These are phyloP conservation scores for Pleurotus cornucopiae DNA, from an alignment of 768 basidiomycete genomes.

Conservation along the genomic window DNA sequence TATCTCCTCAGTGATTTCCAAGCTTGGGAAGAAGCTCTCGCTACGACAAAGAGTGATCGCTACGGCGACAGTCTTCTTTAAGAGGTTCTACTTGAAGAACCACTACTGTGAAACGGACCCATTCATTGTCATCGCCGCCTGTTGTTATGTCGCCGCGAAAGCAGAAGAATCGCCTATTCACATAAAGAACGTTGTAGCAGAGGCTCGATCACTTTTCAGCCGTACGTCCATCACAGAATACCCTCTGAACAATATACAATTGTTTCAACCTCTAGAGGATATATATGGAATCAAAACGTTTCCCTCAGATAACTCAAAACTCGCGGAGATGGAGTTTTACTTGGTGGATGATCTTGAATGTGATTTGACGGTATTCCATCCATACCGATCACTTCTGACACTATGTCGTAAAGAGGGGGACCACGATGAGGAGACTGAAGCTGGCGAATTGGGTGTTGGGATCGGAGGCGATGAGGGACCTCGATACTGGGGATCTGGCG, in stretches of 20 bases:
- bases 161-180: slow-evolving; percentile 95
- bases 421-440: slow-evolving; percentile 45
- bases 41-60: slow-evolving; percentile 90
- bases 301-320: slow-evolving; percentile 80
- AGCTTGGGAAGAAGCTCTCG: slow-evolving; percentile 77
- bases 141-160: slow-evolving; percentile 94
- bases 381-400: slow-evolving; percentile 83
- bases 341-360: slow-evolving; percentile 96
- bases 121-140: slow-evolving; percentile 87
- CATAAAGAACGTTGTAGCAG: slow-evolving; percentile 87
- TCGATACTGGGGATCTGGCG: slow-evolving; percentile 77
- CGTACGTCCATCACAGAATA: slow-evolving; percentile 35
- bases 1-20: slow-evolving; percentile 64
- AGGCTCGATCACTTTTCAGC: slow-evolving; percentile 74
- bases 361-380: slow-evolving; percentile 90
- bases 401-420: slow-evolving; percentile 62
- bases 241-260: background rate
- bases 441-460: slow-evolving; percentile 52
- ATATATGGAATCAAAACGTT: slow-evolving; percentile 78
- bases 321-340: slow-evolving; percentile 99
- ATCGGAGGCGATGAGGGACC: slow-evolving; percentile 47
- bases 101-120: slow-evolving; percentile 95
- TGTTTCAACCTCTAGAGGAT: slow-evolving; percentile 34
- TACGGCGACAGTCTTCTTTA: slow-evolving; percentile 92
- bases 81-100: slow-evolving; percentile 96